phyloP scores from a whole-genome alignment of 2,329 filamentous ascomycete species.

The Monosporascus sp. region DNA sequence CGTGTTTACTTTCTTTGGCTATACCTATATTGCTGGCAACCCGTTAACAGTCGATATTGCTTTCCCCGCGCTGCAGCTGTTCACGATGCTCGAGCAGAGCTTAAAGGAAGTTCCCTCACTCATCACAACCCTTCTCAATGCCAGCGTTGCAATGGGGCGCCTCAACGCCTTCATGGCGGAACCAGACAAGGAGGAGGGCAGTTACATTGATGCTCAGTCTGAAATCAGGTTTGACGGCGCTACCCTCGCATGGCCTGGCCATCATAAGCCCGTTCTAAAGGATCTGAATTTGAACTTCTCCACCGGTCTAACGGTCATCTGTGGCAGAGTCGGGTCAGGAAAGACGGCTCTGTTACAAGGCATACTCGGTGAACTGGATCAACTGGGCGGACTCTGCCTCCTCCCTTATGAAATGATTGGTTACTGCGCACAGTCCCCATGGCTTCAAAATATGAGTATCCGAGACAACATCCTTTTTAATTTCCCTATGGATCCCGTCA shows the following conservation, averaged over 20 bases:
- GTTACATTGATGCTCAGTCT: conserved; percentile 29
- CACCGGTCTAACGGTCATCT: conserved; percentile 49
- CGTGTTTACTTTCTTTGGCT: conserved; percentile 75
- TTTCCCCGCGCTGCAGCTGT: conserved; percentile 80
- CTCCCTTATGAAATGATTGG: conserved; percentile 46
- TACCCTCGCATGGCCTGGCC: conserved; percentile 76
- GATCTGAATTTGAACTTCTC: conserved; percentile 41
- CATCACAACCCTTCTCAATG: conserved; percentile 73
- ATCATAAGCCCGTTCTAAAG: conserved; percentile 44
- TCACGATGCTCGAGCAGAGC: conserved; percentile 67
- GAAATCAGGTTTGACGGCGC: conserved; percentile 56
- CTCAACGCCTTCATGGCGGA: conserved; percentile 86
- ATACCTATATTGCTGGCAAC: conserved; percentile 64
- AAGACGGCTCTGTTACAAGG: conserved; percentile 58
- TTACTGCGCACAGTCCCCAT: conserved; percentile 57
- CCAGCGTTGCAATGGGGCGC: conserved; percentile 73
- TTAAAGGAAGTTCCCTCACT: conserved; percentile 71
- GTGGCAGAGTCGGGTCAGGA: conserved; percentile 55
- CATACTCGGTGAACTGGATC: conserved; percentile 62
- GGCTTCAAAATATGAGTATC: conserved; percentile 62
- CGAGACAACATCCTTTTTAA: conserved; percentile 62
- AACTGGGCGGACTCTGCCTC: conserved; percentile 44
- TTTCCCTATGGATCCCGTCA: conserved; percentile 44
- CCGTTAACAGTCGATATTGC: conserved; percentile 74
- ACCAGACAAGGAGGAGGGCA: conserved; percentile 62